Evolutionary conservation across 805 yeast genomes (phyloP).

Genomic region (Metschnikowia proteae): DNA sequence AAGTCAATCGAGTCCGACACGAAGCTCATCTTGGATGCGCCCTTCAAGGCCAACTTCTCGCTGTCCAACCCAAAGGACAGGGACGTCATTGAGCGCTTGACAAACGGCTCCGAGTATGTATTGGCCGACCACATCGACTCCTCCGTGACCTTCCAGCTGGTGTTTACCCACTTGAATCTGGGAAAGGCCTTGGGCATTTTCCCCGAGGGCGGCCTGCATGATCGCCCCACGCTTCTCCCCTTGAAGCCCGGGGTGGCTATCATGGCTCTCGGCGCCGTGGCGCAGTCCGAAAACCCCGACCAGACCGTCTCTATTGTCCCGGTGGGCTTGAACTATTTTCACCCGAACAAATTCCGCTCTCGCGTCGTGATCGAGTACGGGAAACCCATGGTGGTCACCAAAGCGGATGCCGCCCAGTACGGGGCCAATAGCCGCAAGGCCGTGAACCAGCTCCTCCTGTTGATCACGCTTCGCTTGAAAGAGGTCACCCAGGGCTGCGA

Average conservation of each 20-base stretch:
- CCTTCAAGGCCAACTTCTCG: slow-evolving; percentile 20
- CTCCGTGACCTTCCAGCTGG: slow-evolving; percentile 32
- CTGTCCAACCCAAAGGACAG: slow-evolving; percentile 13
- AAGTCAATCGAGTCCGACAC: slow-evolving; percentile 30
- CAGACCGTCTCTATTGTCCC: slow-evolving; percentile 32
- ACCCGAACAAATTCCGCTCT: slow-evolving; percentile 39
- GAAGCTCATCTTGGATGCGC: slow-evolving; percentile 22
- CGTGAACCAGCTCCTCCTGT: slow-evolving; percentile 26
- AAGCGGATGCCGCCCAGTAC: slow-evolving; percentile 27
- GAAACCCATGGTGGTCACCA: slow-evolving; percentile 35
- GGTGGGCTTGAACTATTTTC: slow-evolving; percentile 42
- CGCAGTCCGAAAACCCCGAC: slow-evolving; percentile 23
- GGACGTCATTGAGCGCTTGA: slow-evolving; percentile 16
- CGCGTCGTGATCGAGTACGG: slow-evolving; percentile 43
- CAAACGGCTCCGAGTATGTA: slow-evolving; percentile 30
- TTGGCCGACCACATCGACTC: slow-evolving; percentile 41
- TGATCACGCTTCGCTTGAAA: slow-evolving; percentile 31
- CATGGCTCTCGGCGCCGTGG: slow-evolving; percentile 42
- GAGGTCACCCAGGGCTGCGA: slow-evolving; percentile 40
- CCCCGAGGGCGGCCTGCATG: slow-evolving; percentile 46
- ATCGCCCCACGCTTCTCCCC: slow-evolving; percentile 39
- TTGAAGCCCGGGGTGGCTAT: slow-evolving; percentile 44
- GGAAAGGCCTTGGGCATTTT: slow-evolving; percentile 38
- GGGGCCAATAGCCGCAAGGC: slow-evolving; percentile 24
- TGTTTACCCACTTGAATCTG: slow-evolving; percentile 33